Conservation (phyloP, 78 protist species). For the Dictyostelium firmibasis region DNA sequence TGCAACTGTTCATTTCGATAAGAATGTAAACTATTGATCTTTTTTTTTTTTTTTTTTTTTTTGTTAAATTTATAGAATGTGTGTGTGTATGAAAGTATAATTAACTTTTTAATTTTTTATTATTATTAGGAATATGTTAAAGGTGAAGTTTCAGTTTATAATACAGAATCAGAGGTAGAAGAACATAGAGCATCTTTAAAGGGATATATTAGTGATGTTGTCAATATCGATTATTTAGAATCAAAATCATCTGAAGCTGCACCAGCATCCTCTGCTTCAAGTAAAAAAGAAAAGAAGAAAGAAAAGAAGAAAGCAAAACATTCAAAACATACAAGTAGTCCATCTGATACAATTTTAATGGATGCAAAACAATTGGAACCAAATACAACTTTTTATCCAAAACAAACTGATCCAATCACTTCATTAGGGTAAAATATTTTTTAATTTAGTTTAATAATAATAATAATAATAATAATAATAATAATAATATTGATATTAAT, state of each 20-base stretch:
- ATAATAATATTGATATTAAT: not conserved
- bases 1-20: slow-evolving; percentile 46
- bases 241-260: slow-evolving; percentile 11
- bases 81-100: not conserved
- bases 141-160: slow-evolving; percentile 48
- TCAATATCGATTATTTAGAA: slow-evolving; percentile 58
- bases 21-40: slow-evolving; percentile 10
- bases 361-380: slow-evolving; percentile 22
- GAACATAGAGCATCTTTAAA: slow-evolving; percentile 38
- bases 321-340: slow-evolving; percentile 1
- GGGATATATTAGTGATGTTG: slow-evolving; percentile 43
- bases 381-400: slow-evolving; percentile 64
- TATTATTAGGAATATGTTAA: slow-evolving; percentile 46
- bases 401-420: slow-evolving; percentile 32
- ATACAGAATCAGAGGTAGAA: slow-evolving; percentile 6
- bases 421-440: slow-evolving; percentile 13
- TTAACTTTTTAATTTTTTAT: not conserved
- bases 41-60: too few species aligned
- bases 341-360: slow-evolving; percentile 56
- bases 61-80: too few species aligned
- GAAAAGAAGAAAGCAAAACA: not conserved
- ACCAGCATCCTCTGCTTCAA: not conserved
- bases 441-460: not conserved
- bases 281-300: slow-evolving; percentile 11
- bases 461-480: not conserved